phyloP scores from a whole-genome alignment of 345 rosid species.

The Citropsis articulata region DNA sequence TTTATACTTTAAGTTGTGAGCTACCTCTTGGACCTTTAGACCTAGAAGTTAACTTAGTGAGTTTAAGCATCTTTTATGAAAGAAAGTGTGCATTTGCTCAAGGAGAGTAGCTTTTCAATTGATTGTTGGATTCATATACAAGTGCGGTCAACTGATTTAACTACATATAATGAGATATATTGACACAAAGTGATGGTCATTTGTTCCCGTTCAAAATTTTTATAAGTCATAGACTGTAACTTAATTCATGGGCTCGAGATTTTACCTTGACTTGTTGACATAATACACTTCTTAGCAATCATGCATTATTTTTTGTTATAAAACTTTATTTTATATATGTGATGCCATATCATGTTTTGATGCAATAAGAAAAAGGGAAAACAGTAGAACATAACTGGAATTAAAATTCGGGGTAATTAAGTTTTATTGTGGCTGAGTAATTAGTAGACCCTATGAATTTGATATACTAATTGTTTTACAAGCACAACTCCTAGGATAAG shows the following conservation, averaged over 20 bases:
- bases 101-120: background rate
- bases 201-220: background rate
- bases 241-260: background rate
- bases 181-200: background rate
- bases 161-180: background rate
- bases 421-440: background rate
- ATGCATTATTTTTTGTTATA: background rate
- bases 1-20: background rate
- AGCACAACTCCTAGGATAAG: background rate
- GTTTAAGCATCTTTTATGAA: background rate
- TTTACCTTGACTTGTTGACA: background rate
- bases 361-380: background rate
- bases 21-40: background rate
- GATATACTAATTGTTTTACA: background rate
- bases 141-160: background rate
- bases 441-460: background rate
- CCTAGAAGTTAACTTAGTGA: background rate
- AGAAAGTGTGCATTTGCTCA: background rate
- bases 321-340: background rate
- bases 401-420: background rate
- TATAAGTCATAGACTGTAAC: background rate
- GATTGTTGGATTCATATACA: background rate
- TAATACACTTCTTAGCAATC: background rate
- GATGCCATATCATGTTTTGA: background rate
- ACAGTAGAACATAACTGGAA: background rate